Base-by-base conservation (phyloP, 2,329 filamentous ascomycete genomes). In the Pestalotiopsis sp. region DNA sequence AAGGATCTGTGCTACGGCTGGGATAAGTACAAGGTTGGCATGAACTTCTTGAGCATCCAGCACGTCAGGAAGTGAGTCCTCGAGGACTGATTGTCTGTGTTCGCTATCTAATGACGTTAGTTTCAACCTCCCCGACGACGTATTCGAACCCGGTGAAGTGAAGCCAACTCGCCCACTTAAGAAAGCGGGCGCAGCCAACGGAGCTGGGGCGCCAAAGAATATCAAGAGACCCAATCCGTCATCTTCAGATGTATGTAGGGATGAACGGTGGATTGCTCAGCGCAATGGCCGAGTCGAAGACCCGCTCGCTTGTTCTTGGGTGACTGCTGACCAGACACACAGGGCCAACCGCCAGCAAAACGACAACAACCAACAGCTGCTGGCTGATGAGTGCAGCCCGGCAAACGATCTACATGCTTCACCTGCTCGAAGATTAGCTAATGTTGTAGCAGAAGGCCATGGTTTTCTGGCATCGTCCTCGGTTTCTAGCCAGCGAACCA, bases 71-170 rank as follows among this genome's bases (percentile, higher is more conserved):
- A 92, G 95, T 97, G 86, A 66, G 64, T 66, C 17, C 59, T 20
- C 31, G 31, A 17, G 45, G n/a, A 36, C 4, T 14, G 14, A 17
- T 82, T 91, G 83, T 12, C 27, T 13, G 11, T n/a, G 6, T 23
- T n/a, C 49, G 12, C 52, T 57, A 39, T 9, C 52, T 20, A 66
- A 66, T 12, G 52, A n/a, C 13, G 72, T 41, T 76, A 98, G 95
- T 81, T 93, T 93, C 78, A 91, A 94, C 77, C 87, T 99, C 31
- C 96, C 96, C 36, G 91, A 93, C 69, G 95, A 99, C 79, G 90
- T 98, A 2, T 99, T 99, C 78, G 87, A 91, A 62, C 83, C 90
- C 27, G 93, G 93, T 75, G 96, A 99, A 80, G 83, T 84, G 64
- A 92, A 89, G 75, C 93, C 93, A 4, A 77, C 80, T 14, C 87